phyloP scores from a whole-genome alignment of 108 stramenopile genomes.

The Epithemia pelagica region DNA sequence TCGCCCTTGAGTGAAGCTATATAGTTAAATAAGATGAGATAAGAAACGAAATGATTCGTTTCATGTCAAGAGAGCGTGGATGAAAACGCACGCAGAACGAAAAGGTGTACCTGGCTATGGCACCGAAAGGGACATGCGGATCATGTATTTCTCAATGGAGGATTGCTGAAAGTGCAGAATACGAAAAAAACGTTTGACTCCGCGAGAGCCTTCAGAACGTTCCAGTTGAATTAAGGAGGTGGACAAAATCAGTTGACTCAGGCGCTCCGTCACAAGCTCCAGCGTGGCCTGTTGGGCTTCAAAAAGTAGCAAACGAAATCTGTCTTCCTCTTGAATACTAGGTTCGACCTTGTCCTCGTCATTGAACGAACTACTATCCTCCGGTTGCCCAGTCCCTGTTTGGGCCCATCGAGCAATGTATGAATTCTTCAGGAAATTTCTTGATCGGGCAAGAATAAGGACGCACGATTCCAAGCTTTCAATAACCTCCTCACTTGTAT shows the following conservation, averaged over 20 bases:
- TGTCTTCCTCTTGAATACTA: not conserved
- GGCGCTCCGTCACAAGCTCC: not conserved
- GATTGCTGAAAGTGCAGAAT: not conserved
- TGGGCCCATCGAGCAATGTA: constrained; percentile 22
- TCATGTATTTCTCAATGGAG: not conserved
- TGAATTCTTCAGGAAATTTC: constrained; percentile 56
- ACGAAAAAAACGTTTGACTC: not conserved
- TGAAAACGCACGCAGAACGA: too few relatives aligned
- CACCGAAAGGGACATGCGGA: not conserved
- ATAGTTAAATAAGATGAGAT: too few relatives aligned
- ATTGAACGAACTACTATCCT: too few relatives aligned
- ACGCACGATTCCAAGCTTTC: constrained; percentile 35
- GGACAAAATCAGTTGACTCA: not conserved
- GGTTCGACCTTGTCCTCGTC: not conserved
- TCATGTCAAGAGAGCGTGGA: too few relatives aligned
- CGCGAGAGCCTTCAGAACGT: not conserved
- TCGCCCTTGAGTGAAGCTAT: too few relatives aligned
- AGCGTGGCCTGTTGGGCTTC: constrained; percentile 5
- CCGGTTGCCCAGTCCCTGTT: too few relatives aligned
- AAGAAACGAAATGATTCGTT: too few relatives aligned
- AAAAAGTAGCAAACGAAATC: not conserved
- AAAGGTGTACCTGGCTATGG: too few relatives aligned
- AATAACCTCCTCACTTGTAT: constrained; percentile 8
- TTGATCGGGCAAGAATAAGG: constrained; percentile 45
- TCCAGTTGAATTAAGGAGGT: not conserved